Evolutionary conservation across 108 stramenopile genomes (phyloP), one percentile per base, ranked within the genome.

Genomic region (Conticribra weissflogii): DNA sequence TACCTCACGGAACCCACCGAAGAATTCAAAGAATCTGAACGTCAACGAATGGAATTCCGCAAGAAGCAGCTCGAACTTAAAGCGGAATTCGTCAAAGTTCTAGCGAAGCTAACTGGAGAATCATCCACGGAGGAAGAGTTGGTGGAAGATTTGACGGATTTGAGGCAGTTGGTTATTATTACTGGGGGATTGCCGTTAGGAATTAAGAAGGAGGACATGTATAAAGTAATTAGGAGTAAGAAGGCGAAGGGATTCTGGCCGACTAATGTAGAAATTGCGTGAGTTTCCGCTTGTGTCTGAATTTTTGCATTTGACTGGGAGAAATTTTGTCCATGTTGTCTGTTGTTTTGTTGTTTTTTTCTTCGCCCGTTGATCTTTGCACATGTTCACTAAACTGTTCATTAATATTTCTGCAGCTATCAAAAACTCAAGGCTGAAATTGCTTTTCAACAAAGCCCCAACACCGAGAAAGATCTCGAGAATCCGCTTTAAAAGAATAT

Each of bases 201-300:
- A 19, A 87, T 94, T 75, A 89, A 89, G 71, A 90, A 90, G 78
- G 89, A 94, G 45, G 92, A 91, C 22, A 44, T 91, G 59, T 80
- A 85, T 71, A 91, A 90, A 71, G 60, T 76, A 28, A 88, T 94
- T 46, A 83, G 92, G 64, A 66, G 81, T 25, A 89, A 88, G 69
- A 94, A 91, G 65, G 88, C 86, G n/a, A 85, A 83, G 63, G 86
- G 86, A 64, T 86, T 70, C 57, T 94, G 92, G 92, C 89, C 92
- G 2, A 87, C 86, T 19, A 34, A 81, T 56, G 89, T 89, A 48
- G 92, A 94, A 79, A 78, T 86, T 81, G 92, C 88, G 67, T 83
- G 44, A 77, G 82, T 75, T 62, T 27, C 7, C 16, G 22, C n/a
- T 15, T 28, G 1, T 31, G 27, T 60, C 2, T 34, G 21, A 0